Evolutionary conservation across 495 filamentous ascomycete genomes (phyloP).

Genomic region (Aspergillus coremiiformis): DNA sequence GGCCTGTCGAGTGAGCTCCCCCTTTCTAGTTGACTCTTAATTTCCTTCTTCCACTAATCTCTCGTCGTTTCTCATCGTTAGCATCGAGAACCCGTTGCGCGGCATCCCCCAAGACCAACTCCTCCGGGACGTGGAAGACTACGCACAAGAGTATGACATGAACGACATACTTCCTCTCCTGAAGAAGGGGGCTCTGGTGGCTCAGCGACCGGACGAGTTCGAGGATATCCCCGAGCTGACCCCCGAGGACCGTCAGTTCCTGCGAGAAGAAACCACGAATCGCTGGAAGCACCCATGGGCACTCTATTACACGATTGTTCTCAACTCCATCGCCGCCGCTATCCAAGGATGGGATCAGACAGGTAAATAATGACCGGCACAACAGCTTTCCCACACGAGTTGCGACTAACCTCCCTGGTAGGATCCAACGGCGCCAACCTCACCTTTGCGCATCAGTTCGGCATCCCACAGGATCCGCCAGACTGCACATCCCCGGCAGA

Average conservation of each 20-base stretch:
- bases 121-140: conserved; percentile 48
- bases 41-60: too few species aligned
- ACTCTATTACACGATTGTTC: conserved; percentile 59
- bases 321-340: conserved; percentile 68
- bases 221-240: conserved; percentile 49
- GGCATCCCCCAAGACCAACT: conserved; percentile 47
- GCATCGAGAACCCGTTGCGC: conserved; percentile 53
- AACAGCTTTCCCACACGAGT: neutral
- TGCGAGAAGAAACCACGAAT: conserved; percentile 51
- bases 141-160: conserved; percentile 45
- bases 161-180: conserved; percentile 43
- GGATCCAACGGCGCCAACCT: conserved; percentile 70
- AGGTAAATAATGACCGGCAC: conserved; percentile 14
- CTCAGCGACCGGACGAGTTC: conserved; percentile 49
- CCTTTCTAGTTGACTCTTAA: neutral
- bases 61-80: too few species aligned
- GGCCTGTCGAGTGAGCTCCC: neutral
- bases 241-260: conserved; percentile 44
- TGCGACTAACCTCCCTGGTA: conserved; percentile 11
- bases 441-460: conserved; percentile 49
- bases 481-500: conserved; percentile 30
- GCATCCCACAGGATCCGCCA: conserved; percentile 24
- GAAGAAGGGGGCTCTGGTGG: conserved; percentile 57
- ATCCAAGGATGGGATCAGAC: conserved; percentile 62
- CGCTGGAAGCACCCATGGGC: conserved; percentile 57